phyloP scores from a whole-genome alignment of 305 asterid species.

The Plantago coronopus region DNA sequence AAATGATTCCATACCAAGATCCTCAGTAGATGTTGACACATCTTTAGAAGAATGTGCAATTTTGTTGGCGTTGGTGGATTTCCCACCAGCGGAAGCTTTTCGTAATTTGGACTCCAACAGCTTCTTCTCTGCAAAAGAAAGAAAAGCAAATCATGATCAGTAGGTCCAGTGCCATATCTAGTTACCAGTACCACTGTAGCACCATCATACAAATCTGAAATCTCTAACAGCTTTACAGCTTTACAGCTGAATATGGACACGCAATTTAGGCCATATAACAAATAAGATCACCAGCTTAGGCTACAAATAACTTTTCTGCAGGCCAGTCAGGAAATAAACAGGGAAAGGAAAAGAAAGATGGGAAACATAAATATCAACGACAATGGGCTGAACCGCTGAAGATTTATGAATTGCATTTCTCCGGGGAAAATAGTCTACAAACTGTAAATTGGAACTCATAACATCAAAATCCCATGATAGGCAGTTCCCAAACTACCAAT shows the following conservation, averaged over 20 bases:
- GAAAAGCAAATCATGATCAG: conserved; percentile 16
- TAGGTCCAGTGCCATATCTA: conserved; percentile 1
- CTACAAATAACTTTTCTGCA: conserved; percentile 10
- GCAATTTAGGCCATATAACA: conserved; percentile 7
- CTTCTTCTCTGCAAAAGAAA: conserved; percentile 70
- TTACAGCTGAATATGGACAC: neutral
- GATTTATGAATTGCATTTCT: no score
- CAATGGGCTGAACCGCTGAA: no score
- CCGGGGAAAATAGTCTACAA: no score
- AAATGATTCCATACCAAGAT: conserved; percentile 59
- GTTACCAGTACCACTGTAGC: no score
- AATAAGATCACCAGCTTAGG: conserved; percentile 11
- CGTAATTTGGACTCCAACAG: conserved; percentile 73
- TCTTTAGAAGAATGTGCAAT: conserved; percentile 45
- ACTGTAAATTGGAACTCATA: no score
- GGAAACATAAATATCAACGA: no score
- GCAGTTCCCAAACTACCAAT: no score
- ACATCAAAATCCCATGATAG: no score
- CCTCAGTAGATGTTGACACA: conserved; percentile 82
- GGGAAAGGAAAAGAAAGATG: no score
- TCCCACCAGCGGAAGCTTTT: conserved; percentile 69
- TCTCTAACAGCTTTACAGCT: neutral
- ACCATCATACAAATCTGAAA: conserved; percentile 13
- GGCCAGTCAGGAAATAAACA: no score
- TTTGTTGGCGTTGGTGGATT: conserved; percentile 45